Evolutionary conservation across 1,284 basidiomycete genomes (phyloP).

Genomic region (Schizophyllum amplum): DNA sequence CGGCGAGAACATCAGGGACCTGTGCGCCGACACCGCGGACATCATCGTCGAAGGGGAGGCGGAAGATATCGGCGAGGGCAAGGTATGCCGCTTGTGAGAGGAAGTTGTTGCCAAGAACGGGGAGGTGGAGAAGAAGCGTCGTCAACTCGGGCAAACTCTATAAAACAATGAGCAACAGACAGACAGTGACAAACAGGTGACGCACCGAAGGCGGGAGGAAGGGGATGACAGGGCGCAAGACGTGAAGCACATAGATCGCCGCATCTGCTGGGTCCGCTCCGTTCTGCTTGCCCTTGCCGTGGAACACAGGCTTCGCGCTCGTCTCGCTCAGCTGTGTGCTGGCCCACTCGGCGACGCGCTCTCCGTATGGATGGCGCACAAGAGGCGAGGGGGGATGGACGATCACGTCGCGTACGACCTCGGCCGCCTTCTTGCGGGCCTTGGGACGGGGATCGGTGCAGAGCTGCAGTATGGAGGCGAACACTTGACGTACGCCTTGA

Average conservation of each 20-base stretch:
- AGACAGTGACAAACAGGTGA: conserved; percentile 13
- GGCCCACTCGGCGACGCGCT: conserved; percentile 75
- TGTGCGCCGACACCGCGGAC: conserved; percentile 39
- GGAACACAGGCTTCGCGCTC: conserved; percentile 46
- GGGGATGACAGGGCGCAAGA: conserved; percentile 58
- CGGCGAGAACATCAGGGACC: conserved; percentile 64
- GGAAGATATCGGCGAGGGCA: conserved; percentile 70
- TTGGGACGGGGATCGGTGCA: conserved; percentile 88
- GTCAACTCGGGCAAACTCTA: conserved; percentile 69
- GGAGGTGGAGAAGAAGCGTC: conserved; percentile 65
- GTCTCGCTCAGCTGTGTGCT: conserved; percentile 61
- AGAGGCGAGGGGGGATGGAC: conserved; percentile 70
- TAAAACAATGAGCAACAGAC: conserved; percentile 15
- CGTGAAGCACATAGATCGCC: conserved; percentile 76
- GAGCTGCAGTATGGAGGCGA: conserved; percentile 74
- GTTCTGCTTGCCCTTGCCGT: conserved; percentile 51
- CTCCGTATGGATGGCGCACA: conserved; percentile 78
- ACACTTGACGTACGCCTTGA: conserved; percentile 66
- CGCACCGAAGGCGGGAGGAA: conserved; percentile 60
- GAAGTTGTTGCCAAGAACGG: conserved; percentile 78
- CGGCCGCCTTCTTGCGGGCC: conserved; percentile 86
- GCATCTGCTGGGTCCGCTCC: conserved; percentile 59
- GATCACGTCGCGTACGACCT: conserved; percentile 75
- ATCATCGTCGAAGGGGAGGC: conserved; percentile 41
- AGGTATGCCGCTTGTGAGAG: conserved; percentile 80